Conservation (phyloP, 768 basidiomycete genomes). For the Neoboletus magnificus region DNA sequence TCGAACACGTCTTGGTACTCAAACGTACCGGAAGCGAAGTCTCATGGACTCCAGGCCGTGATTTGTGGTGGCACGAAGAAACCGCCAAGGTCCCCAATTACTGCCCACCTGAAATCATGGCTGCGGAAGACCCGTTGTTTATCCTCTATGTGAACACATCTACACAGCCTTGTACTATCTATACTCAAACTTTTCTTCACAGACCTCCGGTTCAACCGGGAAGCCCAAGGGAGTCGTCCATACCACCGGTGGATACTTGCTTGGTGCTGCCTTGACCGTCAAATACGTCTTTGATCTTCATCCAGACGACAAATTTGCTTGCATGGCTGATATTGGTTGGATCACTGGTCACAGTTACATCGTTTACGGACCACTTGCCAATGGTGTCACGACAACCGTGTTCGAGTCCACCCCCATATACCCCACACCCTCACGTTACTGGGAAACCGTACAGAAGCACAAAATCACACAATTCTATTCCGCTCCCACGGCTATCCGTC, state of each 20-base stretch:
- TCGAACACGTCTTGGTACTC: conserved; percentile 90
- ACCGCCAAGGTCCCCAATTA: conserved; percentile 77
- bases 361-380: conserved; percentile 90
- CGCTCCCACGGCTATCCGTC: conserved; percentile 91
- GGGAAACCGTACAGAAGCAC: conserved; percentile 92
- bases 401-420: conserved; percentile 98
- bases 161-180: background rate
- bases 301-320: conserved; percentile 92
- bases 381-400: conserved; percentile 79
- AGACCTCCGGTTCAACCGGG: conserved; percentile 94
- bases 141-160: conserved; percentile 85
- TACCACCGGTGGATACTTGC: conserved; percentile 85
- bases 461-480: conserved; percentile 96
- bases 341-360: conserved; percentile 98
- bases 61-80: conserved; percentile 98
- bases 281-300: conserved; percentile 99
- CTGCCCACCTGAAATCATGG: conserved; percentile 86
- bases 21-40: conserved; percentile 82
- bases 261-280: conserved; percentile 86
- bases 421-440: conserved; percentile 94
- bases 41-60: conserved; percentile 77
- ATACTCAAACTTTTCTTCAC: conserved; percentile 7
- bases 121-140: conserved; percentile 94
- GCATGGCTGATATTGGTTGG: conserved; percentile 99
- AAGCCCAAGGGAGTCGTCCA: conserved; percentile 98